phyloP scores from a whole-genome alignment of 257 asterid genomes.

The Ilex aquifolium region DNA sequence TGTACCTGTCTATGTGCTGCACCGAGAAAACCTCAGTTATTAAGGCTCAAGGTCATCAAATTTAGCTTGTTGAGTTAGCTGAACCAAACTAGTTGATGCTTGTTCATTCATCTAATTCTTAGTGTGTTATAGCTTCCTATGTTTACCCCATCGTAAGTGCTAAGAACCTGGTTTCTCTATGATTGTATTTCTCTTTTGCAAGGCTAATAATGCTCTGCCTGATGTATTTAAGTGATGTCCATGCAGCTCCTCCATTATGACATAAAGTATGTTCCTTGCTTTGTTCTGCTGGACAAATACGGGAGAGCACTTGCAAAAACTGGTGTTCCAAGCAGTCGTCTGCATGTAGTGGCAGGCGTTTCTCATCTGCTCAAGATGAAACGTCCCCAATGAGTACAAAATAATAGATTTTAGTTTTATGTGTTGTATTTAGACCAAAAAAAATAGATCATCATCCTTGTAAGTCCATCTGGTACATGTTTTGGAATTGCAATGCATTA shows the following conservation, averaged over 20 bases:
- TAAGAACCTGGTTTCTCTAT: too few relatives aligned
- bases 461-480: too few relatives aligned
- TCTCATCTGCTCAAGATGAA: slow-evolving; percentile 71
- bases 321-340: slow-evolving; percentile 67
- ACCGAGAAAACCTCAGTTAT: too few relatives aligned
- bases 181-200: too few relatives aligned
- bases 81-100: background rate
- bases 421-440: too few relatives aligned
- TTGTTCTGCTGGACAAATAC: slow-evolving; percentile 64
- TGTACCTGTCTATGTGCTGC: too few relatives aligned
- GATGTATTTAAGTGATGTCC: too few relatives aligned
- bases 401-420: too few relatives aligned
- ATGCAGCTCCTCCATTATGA: slow-evolving; percentile 79
- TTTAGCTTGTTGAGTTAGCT: slow-evolving; percentile 4
- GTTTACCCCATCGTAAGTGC: background rate
- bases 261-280: slow-evolving; percentile 84
- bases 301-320: slow-evolving; percentile 80
- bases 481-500: too few relatives aligned
- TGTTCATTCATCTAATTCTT: background rate
- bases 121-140: background rate
- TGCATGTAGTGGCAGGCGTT: slow-evolving; percentile 71
- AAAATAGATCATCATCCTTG: too few relatives aligned
- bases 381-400: slow-evolving; percentile 16
- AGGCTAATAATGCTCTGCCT: too few relatives aligned
- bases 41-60: background rate